Evolutionary conservation across 768 basidiomycete genomes (phyloP).

Genomic region (Hemileccinum rubropunctum): DNA sequence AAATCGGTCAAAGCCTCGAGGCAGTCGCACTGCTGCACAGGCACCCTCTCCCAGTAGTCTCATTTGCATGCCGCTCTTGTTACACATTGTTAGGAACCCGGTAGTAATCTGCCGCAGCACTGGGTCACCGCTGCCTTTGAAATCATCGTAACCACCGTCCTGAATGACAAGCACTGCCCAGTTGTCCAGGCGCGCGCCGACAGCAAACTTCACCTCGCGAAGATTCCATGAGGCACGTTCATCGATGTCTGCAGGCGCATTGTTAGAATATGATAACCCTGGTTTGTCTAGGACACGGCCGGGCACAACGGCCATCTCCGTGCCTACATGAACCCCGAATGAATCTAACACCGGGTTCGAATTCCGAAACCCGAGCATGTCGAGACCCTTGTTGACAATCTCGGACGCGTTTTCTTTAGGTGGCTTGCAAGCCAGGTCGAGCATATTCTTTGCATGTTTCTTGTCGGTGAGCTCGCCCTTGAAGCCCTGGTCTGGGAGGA

Average conservation of each 20-base stretch:
- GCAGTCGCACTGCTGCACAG: constrained; percentile 40
- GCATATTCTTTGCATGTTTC: constrained; percentile 47
- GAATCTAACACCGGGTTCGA: constrained; percentile 32
- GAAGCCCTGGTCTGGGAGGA: constrained; percentile 39
- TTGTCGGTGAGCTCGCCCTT: constrained; percentile 46
- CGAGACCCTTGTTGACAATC: constrained; percentile 42
- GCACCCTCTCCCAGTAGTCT: constrained; percentile 22
- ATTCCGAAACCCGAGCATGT: constrained; percentile 39
- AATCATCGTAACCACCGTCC: constrained; percentile 56
- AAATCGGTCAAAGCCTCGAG: constrained; percentile 44
- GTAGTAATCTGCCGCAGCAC: constrained; percentile 39
- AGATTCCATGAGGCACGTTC: constrained; percentile 51
- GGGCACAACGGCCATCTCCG: constrained; percentile 52
- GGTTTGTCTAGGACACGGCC: constrained; percentile 50
- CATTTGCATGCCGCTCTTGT: constrained; percentile 60
- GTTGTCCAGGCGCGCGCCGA: constrained; percentile 50
- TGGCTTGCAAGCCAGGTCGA: constrained; percentile 43
- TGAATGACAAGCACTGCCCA: constrained; percentile 71
- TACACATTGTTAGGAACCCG: constrained; percentile 63
- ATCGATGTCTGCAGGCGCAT: constrained; percentile 30
- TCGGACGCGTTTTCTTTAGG: constrained; percentile 45
- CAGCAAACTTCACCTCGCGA: constrained; percentile 52
- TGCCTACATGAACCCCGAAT: constrained; percentile 45
- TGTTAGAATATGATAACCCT: constrained; percentile 37
- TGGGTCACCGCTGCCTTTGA: constrained; percentile 47